Evolutionary conservation across 257 asterid genomes (phyloP).

Genomic region (Cruciata laevipes): DNA sequence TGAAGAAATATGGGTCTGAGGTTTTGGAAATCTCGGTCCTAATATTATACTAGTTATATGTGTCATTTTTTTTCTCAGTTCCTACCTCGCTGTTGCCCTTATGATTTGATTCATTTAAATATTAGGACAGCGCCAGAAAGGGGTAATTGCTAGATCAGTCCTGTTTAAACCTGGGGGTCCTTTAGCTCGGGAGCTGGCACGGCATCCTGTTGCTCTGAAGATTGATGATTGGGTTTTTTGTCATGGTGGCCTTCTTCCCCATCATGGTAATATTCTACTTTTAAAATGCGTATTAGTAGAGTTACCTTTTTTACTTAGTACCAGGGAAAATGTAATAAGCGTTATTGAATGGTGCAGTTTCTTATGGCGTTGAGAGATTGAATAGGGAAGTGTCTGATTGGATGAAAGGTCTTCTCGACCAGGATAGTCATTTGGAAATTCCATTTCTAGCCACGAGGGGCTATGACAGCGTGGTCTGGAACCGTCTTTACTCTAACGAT

Average conservation of each 20-base stretch:
- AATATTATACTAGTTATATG: neutral
- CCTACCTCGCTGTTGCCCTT: slow-evolving; percentile 8
- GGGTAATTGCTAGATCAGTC: slow-evolving; percentile 80
- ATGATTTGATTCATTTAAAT: slow-evolving; percentile 31
- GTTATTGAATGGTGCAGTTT: slow-evolving; percentile 41
- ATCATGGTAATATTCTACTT: slow-evolving; percentile 54
- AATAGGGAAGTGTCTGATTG: slow-evolving; percentile 77
- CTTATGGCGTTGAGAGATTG: slow-evolving; percentile 77
- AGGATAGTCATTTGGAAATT: slow-evolving; percentile 36
- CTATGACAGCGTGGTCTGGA: slow-evolving; percentile 96
- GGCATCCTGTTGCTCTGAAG: slow-evolving; percentile 71
- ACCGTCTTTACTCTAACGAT: slow-evolving; percentile 83
- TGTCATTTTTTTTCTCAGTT: neutral
- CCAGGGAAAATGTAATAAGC: neutral
- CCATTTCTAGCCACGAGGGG: slow-evolving; percentile 92
- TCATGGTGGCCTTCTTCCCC: slow-evolving; percentile 98
- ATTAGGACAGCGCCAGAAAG: slow-evolving; percentile 99
- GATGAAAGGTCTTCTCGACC: slow-evolving; percentile 66
- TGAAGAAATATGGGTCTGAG: neutral
- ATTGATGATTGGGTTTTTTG: slow-evolving; percentile 94
- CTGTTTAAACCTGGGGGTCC: slow-evolving; percentile 92
- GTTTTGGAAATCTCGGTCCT: neutral
- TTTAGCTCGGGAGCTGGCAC: slow-evolving; percentile 77
- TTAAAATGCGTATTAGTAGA: neutral
- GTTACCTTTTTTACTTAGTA: neutral